These are phyloP conservation scores for Alternaria sp. DNA, from an alignment of 2,329 filamentous ascomycete species.

Conservation along the genomic window DNA sequence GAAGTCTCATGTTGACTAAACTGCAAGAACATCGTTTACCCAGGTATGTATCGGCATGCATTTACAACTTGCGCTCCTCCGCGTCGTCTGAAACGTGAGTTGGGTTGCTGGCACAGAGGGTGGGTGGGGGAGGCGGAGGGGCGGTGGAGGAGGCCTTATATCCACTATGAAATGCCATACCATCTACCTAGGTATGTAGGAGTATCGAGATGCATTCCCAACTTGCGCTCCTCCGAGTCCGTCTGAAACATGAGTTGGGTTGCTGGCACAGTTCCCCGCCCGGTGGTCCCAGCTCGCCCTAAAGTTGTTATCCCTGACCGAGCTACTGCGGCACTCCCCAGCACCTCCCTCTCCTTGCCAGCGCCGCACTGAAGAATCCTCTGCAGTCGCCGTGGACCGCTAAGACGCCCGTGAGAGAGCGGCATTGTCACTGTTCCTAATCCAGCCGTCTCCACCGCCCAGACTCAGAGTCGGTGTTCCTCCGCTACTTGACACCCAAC, in stretches of 20 bases:
- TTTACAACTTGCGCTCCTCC: neutral
- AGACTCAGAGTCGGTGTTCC: conserved; percentile 20
- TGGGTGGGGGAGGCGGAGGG: too few species aligned
- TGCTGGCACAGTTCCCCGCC: conserved; percentile 12
- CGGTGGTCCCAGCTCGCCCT: conserved; percentile 9
- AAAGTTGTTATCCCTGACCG: conserved; percentile 40
- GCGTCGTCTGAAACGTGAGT: too few species aligned
- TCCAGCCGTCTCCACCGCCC: conserved; percentile 15
- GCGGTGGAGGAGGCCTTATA: neutral
- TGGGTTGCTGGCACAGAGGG: too few species aligned
- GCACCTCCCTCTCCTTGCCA: conserved; percentile 21
- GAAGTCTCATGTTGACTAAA: neutral
- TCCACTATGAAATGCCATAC: neutral
- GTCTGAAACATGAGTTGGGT: conserved; percentile 6
- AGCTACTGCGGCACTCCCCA: conserved; percentile 25
- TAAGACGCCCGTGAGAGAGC: conserved; percentile 22
- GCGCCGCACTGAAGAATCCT: conserved; percentile 22
- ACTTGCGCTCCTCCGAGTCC: neutral
- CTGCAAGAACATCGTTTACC: neutral
- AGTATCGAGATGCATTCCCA: neutral
- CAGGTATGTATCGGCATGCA: neutral
- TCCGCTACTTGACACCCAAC: conserved; percentile 14
- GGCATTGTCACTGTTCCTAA: conserved; percentile 12
- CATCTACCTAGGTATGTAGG: neutral
- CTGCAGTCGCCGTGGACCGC: conserved; percentile 19